A percentile compares a stretch with the other conserved stretches of the same genome.
Conservation (phyloP, 352 stramenopile genomes). For the Pythium aristosporum region DNA sequence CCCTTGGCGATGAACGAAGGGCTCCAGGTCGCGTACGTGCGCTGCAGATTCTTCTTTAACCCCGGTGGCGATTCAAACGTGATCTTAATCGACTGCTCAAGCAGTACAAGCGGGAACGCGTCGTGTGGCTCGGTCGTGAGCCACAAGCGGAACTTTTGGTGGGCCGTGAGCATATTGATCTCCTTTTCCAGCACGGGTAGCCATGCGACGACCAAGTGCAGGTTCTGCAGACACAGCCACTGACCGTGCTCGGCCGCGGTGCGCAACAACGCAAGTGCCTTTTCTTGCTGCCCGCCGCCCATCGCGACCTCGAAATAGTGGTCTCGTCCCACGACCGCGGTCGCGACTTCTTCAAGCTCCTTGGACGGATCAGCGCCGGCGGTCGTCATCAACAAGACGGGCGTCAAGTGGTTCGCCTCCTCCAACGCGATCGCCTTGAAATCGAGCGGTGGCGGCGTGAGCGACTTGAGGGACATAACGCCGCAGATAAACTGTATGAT, state of each 20-base stretch:
- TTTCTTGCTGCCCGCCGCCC: constrained; percentile 93
- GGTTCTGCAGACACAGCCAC: constrained; percentile 96
- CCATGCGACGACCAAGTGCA: constrained; percentile 94
- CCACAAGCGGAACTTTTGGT: constrained; percentile 93
- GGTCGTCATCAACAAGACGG: constrained; percentile 91
- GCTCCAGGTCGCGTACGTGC: constrained; percentile 89
- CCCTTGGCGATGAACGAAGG: constrained; percentile 66
- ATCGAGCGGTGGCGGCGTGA: constrained; percentile 81
- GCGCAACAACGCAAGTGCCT: constrained; percentile 83
- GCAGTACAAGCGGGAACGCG: constrained; percentile 88
- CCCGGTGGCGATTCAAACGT: constrained; percentile 94
- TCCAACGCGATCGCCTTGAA: constrained; percentile 68
- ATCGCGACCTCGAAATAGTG: constrained; percentile 95
- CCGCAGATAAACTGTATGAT: constrained; percentile 91
- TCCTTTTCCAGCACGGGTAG: constrained; percentile 92
- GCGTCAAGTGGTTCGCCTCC: constrained; percentile 72
- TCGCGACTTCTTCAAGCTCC: constrained; percentile 92
- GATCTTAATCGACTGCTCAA: constrained; percentile 93
- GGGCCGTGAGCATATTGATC: constrained; percentile 64
- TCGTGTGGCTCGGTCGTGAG: constrained; percentile 93
- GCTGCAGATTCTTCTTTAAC: constrained; percentile 95
- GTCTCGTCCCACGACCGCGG: constrained; percentile 71
- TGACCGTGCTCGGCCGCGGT: constrained; percentile 78
- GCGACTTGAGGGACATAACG: constrained; percentile 82
- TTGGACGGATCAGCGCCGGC: constrained; percentile 93